phyloP scores from a whole-genome alignment of 106 monocot species.

The Apostasia ramifera region DNA sequence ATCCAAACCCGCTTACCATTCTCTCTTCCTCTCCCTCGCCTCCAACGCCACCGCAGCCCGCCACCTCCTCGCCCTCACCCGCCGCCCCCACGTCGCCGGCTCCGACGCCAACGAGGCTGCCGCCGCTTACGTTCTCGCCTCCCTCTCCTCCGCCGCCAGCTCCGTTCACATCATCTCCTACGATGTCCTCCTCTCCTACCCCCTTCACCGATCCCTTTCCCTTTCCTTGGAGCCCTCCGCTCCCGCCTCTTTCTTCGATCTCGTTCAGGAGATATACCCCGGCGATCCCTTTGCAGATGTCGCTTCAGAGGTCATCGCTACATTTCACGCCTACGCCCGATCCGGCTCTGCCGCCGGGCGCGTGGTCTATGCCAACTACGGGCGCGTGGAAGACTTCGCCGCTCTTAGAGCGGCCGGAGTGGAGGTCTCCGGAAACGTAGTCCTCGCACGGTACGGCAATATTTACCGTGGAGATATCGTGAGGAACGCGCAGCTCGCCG shows the following conservation, averaged over 20 bases:
- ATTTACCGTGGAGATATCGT: constrained; percentile 80
- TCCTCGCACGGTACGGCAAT: constrained; percentile 58
- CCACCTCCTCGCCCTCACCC: constrained; percentile 51
- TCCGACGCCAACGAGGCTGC: constrained; percentile 29
- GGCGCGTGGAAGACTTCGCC: constrained; percentile 56
- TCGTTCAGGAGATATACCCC: constrained; percentile 28
- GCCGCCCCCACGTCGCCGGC: constrained; percentile 51
- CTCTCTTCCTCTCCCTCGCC: constrained; percentile 48
- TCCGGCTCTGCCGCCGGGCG: constrained; percentile 52
- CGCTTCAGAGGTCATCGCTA: constrained; percentile 30
- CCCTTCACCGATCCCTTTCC: constrained; percentile 40
- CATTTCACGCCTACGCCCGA: constrained; percentile 63
- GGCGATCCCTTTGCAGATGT: constrained; percentile 31
- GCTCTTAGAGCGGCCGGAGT: constrained; percentile 30
- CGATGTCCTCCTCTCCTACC: constrained; percentile 47
- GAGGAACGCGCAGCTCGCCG: constrained; percentile 47
- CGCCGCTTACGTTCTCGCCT: constrained; percentile 26
- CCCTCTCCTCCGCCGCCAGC: constrained; percentile 32
- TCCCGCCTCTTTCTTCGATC: constrained; percentile 15
- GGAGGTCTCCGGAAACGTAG: constrained; percentile 39
- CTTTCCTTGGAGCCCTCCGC: constrained; percentile 7
- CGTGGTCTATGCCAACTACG: constrained; percentile 68
- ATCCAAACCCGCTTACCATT: constrained; percentile 23
- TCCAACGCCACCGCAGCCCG: constrained; percentile 43
- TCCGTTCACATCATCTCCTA: constrained; percentile 28